Conservation (phyloP, 306 rosid species). For the Canavalia ensiformis region DNA sequence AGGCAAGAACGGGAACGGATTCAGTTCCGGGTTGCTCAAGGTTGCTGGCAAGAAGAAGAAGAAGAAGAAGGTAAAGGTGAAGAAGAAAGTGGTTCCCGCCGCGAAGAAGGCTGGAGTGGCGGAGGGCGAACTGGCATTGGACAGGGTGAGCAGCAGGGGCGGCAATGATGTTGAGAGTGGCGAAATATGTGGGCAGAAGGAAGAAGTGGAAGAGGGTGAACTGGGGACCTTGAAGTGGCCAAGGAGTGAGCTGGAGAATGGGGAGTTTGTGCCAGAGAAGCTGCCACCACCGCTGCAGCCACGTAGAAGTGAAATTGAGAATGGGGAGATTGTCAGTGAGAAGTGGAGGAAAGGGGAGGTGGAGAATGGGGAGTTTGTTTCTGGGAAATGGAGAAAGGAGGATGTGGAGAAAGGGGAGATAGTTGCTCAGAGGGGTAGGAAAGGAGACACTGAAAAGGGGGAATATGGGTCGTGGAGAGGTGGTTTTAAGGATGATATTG, state of each 20-base stretch:
- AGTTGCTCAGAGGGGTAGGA: conserved; percentile 63
- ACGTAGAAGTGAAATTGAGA: conserved; percentile 68
- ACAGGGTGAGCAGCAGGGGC: conserved; percentile 57
- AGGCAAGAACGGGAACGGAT: conserved; percentile 77
- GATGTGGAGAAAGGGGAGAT: conserved; percentile 77
- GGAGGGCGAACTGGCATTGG: conserved; percentile 56
- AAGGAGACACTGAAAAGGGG: conserved; percentile 60
- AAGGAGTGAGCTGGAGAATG: conserved; percentile 68
- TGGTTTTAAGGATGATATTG: conserved; percentile 67
- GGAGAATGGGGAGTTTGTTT: conserved; percentile 67
- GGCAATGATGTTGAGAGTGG: conserved; percentile 67
- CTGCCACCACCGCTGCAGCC: neutral
- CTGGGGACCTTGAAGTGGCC: conserved; percentile 82
- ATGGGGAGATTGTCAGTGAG: conserved; percentile 64
- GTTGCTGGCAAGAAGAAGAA: conserved; percentile 62
- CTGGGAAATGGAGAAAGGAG: conserved; percentile 76
- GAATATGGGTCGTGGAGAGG: conserved; percentile 69
- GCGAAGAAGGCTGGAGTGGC: conserved; percentile 48
- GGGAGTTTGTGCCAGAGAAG: conserved; percentile 55
- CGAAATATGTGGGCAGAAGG: conserved; percentile 62
- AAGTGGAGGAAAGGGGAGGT: conserved; percentile 58
- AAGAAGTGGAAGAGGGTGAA: conserved; percentile 98
- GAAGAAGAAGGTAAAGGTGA: conserved; percentile 75
- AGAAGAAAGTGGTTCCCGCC: conserved; percentile 53
- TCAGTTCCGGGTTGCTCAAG: conserved; percentile 80